Percentiles rank a stretch among this genome's conserved stretches.
These are phyloP conservation scores for Fusarium sp. DNA, from an alignment of 2,329 filamentous ascomycete genomes.

Conservation along the genomic window DNA sequence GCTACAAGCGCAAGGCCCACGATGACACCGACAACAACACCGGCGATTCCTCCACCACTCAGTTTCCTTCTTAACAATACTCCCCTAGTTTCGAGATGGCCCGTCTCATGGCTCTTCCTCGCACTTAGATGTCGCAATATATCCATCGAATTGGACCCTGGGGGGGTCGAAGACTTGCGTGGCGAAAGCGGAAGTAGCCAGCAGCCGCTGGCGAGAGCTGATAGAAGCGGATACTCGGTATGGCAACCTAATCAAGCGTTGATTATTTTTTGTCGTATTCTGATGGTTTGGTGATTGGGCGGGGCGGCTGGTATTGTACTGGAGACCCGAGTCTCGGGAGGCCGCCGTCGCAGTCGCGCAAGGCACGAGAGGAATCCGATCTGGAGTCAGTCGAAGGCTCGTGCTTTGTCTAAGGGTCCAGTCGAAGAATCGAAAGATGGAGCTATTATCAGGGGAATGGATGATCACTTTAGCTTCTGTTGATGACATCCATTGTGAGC, in stretches of 20 bases:
- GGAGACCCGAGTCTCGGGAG: slow-evolving; percentile 35
- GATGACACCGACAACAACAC: slow-evolving; percentile 52
- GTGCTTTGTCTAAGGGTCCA: slow-evolving; percentile 21
- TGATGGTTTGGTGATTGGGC: slow-evolving; percentile 29
- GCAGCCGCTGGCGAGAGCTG: slow-evolving; percentile 40
- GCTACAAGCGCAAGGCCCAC: slow-evolving; percentile 49
- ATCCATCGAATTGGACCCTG: slow-evolving; percentile 37
- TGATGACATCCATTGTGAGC: slow-evolving; percentile 43
- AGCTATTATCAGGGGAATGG: slow-evolving; percentile 4
- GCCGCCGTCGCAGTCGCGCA: slow-evolving; percentile 43
- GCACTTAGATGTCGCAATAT: slow-evolving; percentile 30
- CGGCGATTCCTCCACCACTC: slow-evolving; percentile 52
- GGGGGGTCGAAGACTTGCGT: slow-evolving; percentile 22
- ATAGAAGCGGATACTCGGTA: slow-evolving; percentile 27
- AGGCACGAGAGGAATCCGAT: slow-evolving; percentile 25
- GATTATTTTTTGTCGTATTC: slow-evolving; percentile 27
- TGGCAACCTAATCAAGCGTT: slow-evolving; percentile 19
- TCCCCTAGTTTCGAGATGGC: slow-evolving; percentile 33
- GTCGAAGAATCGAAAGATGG: slow-evolving; percentile 15
- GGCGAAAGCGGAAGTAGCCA: slow-evolving; percentile 25
- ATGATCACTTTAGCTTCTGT: slow-evolving; percentile 20
- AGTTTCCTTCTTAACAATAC: slow-evolving; percentile 46
- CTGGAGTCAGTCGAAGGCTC: slow-evolving; percentile 35
- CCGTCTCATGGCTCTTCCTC: slow-evolving; percentile 43
- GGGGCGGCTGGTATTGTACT: slow-evolving; percentile 36